Percentiles rank a stretch among this genome's conserved stretches.
phyloP scores from a whole-genome alignment of 2,329 filamentous ascomycete genomes.

The Aureobasidium sp. region DNA sequence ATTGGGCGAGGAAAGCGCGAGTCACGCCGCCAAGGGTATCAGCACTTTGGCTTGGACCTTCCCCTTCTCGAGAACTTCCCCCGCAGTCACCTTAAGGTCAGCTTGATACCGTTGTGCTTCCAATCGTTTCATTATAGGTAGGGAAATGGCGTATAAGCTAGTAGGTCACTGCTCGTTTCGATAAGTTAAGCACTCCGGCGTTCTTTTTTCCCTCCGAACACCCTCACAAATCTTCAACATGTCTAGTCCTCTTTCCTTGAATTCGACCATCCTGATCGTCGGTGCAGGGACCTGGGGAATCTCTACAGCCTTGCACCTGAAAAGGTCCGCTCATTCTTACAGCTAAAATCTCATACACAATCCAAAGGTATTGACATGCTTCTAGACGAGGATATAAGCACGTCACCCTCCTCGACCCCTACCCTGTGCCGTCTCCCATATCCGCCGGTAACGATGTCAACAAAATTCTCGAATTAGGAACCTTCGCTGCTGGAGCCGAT shows the following conservation, averaged over 20 bases:
- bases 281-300: constrained; percentile 43
- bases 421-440: constrained; percentile 41
- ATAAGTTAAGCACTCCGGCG: no score
- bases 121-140: neutral
- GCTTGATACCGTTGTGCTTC: neutral
- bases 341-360: constrained; percentile 29
- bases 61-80: neutral
- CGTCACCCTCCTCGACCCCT: constrained; percentile 44
- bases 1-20: neutral
- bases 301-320: neutral
- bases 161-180: neutral
- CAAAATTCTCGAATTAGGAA: constrained; percentile 39
- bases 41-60: constrained; percentile 2
- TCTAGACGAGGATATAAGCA: constrained; percentile 42
- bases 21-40: neutral
- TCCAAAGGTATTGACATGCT: constrained; percentile 38
- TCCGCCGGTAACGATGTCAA: constrained; percentile 47
- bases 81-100: neutral
- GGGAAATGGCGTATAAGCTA: neutral
- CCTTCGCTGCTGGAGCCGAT: constrained; percentile 22
- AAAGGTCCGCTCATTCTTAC: neutral
- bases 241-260: neutral
- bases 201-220: neutral
- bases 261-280: constrained; percentile 34
- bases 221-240: neutral